These are phyloP conservation scores for Talaromyces sp. DNA, from an alignment of 2,329 filamentous ascomycete genomes.

Conservation along the genomic window DNA sequence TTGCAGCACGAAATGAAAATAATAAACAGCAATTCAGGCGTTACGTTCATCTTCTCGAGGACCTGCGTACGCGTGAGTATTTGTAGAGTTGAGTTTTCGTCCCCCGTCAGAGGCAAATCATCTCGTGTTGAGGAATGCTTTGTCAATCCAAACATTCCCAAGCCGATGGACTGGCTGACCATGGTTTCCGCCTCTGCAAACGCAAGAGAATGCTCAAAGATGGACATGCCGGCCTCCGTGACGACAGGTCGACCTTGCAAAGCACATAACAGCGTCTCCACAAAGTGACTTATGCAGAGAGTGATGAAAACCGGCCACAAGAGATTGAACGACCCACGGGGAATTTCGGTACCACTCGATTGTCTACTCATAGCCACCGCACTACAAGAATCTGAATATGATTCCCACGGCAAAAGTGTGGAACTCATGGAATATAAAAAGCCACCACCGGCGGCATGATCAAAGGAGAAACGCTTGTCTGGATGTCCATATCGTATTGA, in stretches of 20 bases:
- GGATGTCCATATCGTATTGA: constrained; percentile 66
- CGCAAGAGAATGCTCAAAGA: constrained; percentile 92
- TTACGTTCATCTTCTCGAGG: constrained; percentile 76
- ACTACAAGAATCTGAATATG: constrained; percentile 69
- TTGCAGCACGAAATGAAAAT: constrained; percentile 85
- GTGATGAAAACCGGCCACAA: constrained; percentile 51
- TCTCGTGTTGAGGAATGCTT: constrained; percentile 43
- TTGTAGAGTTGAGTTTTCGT: constrained; percentile 34
- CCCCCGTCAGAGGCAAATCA: constrained; percentile 40
- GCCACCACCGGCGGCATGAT: constrained; percentile 66
- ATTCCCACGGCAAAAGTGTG: constrained; percentile 66
- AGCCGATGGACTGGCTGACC: constrained; percentile 72
- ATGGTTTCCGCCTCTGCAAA: constrained; percentile 94
- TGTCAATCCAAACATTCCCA: constrained; percentile 59
- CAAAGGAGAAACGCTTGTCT: constrained; percentile 61
- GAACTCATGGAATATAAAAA: constrained; percentile 71
- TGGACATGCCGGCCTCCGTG: constrained; percentile 89
- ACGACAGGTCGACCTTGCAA: constrained; percentile 76
- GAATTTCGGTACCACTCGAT: constrained; percentile 50
- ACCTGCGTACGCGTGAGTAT: constrained; percentile 53
- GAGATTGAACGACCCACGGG: constrained; percentile 73
- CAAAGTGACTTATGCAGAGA: constrained; percentile 70
- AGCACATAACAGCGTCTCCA: constrained; percentile 83
- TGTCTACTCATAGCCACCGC: constrained; percentile 67
- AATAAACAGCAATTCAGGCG: constrained; percentile 82